Conservation (phyloP, 139 green algal species). For the Coccomyxa sp. region DNA sequence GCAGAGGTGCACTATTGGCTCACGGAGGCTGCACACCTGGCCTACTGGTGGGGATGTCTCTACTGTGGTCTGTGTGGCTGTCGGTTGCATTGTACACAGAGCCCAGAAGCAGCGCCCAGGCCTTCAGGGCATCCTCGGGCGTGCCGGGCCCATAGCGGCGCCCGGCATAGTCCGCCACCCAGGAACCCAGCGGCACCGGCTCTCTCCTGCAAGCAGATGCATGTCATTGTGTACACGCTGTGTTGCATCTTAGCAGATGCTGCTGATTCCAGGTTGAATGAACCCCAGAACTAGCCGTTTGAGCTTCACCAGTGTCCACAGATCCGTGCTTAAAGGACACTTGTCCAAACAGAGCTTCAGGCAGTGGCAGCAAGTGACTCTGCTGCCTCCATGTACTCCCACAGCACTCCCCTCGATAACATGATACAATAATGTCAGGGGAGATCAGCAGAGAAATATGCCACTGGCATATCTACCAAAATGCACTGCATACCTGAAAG, state of each 20-base stretch:
- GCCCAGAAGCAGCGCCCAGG: constrained; percentile 24
- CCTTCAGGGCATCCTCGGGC: neutral
- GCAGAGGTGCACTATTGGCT: no score
- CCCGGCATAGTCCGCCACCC: constrained; percentile 14
- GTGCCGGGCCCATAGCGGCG: constrained; percentile 19
- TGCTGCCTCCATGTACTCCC: neutral
- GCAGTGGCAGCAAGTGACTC: neutral
- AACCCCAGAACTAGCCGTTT: neutral
- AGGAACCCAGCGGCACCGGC: constrained; percentile 3
- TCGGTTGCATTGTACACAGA: constrained; percentile 27
- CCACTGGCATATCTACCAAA: neutral
- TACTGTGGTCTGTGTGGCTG: constrained; percentile 20
- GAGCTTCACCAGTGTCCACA: neutral
- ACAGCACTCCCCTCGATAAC: neutral
- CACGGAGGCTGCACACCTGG: no score
- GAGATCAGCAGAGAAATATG: neutral
- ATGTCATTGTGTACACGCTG: neutral
- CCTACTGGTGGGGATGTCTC: constrained; percentile 32
- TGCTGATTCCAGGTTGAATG: neutral
- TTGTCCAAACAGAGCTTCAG: no score
- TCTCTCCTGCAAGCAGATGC: neutral
- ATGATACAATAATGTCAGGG: neutral
- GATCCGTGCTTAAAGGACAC: no score
- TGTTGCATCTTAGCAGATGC: neutral
- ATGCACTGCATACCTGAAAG: neutral